phyloP scores from a whole-genome alignment of 1,284 basidiomycete genomes.

The Heterobasidion parviporum region DNA sequence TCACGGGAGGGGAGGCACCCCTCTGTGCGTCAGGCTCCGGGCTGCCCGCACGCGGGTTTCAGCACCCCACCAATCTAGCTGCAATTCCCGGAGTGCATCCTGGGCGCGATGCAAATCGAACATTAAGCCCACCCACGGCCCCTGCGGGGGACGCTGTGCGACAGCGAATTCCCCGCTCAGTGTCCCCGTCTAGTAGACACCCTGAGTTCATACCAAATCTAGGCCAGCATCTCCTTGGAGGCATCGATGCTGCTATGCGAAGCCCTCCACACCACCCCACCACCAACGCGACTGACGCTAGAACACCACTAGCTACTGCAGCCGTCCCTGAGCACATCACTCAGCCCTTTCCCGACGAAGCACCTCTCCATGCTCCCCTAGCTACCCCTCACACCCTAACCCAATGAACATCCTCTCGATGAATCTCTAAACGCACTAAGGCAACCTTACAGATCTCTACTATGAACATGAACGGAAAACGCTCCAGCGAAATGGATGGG shows the following conservation, averaged over 20 bases:
- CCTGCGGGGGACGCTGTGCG: not conserved
- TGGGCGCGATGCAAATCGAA: not conserved
- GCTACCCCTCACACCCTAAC: too few species aligned
- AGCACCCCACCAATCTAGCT: constrained; percentile 3
- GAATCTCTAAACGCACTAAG: not conserved
- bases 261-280: too few species aligned
- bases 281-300: too few species aligned
- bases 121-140: not conserved
- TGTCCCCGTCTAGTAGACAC: not conserved
- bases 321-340: too few species aligned
- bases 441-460: constrained; percentile 5
- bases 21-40: constrained; percentile 1
- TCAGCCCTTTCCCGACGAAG: too few species aligned
- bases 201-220: too few species aligned
- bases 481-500: not conserved
- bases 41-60: not conserved
- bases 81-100: not conserved
- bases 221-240: too few species aligned
- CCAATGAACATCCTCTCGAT: too few species aligned
- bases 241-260: too few species aligned
- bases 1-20: not conserved
- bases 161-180: not conserved
- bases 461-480: constrained; percentile 14
- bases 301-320: too few species aligned
- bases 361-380: too few species aligned